These are phyloP conservation scores for Candida tammaniensis DNA, from an alignment of 805 yeast species.

Conservation along the genomic window DNA sequence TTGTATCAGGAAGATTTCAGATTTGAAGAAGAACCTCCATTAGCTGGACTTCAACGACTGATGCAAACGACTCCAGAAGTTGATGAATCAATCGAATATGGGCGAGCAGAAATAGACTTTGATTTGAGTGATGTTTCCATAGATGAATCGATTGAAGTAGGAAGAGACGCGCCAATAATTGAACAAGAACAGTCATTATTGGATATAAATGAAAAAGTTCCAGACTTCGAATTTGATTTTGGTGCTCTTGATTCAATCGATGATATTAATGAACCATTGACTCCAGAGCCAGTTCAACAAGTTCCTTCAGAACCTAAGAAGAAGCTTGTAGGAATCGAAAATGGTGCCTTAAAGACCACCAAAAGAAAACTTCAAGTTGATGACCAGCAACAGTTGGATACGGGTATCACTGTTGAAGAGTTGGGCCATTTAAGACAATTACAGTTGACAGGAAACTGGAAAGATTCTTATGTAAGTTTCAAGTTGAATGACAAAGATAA, in stretches of 20 bases:
- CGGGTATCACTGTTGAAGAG: conserved; percentile 37
- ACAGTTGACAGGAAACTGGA: conserved; percentile 16
- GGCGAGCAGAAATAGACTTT: conserved; percentile 53
- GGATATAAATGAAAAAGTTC: conserved; percentile 10
- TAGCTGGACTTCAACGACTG: not conserved
- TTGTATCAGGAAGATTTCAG: conserved; percentile 59
- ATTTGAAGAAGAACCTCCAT: conserved; percentile 25
- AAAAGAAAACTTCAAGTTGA: conserved; percentile 49
- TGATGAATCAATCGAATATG: conserved; percentile 66
- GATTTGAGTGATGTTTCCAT: conserved; percentile 44
- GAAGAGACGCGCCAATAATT: conserved; percentile 38
- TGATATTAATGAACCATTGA: conserved; percentile 19
- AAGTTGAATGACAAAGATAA: conserved; percentile 31
- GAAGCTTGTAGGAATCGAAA: conserved; percentile 33
- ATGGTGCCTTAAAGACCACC: conserved; percentile 46
- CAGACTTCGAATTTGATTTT: conserved; percentile 29
- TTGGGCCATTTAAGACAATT: conserved; percentile 27
- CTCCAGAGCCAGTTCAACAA: conserved; percentile 18
- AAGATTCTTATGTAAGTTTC: conserved; percentile 20
- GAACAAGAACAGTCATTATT: conserved; percentile 23
- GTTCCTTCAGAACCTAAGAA: conserved; percentile 7
- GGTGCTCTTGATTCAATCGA: conserved; percentile 40
- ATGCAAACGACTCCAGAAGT: conserved; percentile 31
- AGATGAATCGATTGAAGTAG: conserved; percentile 51
- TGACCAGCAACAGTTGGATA: conserved; percentile 39